A percentile compares a stretch with the other conserved stretches of the same genome.
phyloP scores from a whole-genome alignment of 441 rosid species.

The Populus tomentosa region DNA sequence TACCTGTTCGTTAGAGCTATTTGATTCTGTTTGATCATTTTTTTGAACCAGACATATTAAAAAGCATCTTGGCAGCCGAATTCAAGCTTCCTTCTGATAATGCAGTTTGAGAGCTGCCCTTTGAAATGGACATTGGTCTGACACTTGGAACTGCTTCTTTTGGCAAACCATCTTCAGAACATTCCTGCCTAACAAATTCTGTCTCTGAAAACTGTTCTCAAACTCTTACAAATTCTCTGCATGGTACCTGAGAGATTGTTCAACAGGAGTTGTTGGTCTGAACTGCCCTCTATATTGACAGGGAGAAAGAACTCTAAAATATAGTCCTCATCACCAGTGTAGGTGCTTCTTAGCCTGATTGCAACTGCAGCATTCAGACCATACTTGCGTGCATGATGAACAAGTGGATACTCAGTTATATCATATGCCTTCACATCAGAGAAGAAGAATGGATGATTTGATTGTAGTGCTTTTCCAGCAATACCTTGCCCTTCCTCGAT shows the following conservation, averaged over 20 bases:
- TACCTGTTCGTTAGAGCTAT: slow-evolving; percentile 48
- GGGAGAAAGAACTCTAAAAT: slow-evolving; percentile 89
- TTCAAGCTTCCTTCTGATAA: slow-evolving; percentile 31
- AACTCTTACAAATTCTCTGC: slow-evolving; percentile 76
- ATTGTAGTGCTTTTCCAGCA: slow-evolving; percentile 78
- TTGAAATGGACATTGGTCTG: slow-evolving; percentile 22
- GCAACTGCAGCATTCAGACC: slow-evolving; percentile 92
- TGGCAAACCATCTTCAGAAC: slow-evolving; percentile 27
- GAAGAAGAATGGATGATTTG: slow-evolving; percentile 74
- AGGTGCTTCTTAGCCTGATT: slow-evolving; percentile 73
- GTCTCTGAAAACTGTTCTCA: slow-evolving; percentile 70
- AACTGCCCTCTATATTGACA: slow-evolving; percentile 58
- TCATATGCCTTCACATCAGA: slow-evolving; percentile 71
- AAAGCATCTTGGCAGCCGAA: slow-evolving; percentile 25
- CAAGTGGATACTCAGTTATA: slow-evolving; percentile 74
- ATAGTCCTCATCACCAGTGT: slow-evolving; percentile 71
- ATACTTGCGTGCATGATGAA: slow-evolving; percentile 85
- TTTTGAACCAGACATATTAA: slow-evolving; percentile 29
- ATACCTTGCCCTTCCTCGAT: slow-evolving; percentile 83
- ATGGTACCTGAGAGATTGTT: slow-evolving; percentile 75
- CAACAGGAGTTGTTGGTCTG: slow-evolving; percentile 79
- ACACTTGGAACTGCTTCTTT: slow-evolving; percentile 30
- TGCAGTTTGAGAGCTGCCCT: slow-evolving; percentile 35
- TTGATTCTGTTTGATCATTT: slow-evolving; percentile 32
- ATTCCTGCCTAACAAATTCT: slow-evolving; percentile 31